Percentiles rank a stretch among this genome's conserved stretches.
Evolutionary conservation across 176 grass and related monocot genomes (phyloP).

Genomic region (Aegilops sharonensis): DNA sequence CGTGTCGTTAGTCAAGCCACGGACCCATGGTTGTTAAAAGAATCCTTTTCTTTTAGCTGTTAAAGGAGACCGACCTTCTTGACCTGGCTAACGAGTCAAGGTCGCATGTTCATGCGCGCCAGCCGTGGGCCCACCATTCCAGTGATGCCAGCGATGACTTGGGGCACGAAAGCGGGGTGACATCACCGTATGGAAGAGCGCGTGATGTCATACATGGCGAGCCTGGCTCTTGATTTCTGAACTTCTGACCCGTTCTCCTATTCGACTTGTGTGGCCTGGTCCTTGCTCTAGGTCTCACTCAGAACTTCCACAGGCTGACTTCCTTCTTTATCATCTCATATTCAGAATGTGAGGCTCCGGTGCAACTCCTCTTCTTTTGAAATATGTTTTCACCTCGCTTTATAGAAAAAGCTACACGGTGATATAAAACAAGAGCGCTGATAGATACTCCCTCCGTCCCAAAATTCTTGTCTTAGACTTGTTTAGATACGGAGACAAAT

Average conservation of each 20-base stretch:
- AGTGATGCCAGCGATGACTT: not conserved
- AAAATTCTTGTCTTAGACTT: too few species aligned
- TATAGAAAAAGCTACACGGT: too few species aligned
- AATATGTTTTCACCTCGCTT: too few species aligned
- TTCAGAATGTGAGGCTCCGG: not conserved
- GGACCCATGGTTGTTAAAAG: not conserved
- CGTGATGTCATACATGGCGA: not conserved
- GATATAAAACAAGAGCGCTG: too few species aligned
- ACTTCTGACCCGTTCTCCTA: not conserved
- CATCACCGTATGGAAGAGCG: not conserved
- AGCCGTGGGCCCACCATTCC: not conserved
- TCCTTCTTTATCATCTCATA: not conserved
- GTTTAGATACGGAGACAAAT: too few species aligned
- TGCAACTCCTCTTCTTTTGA: too few species aligned
- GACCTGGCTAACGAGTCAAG: not conserved
- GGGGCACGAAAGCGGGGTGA: not conserved
- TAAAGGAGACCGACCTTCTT: constrained; percentile 5
- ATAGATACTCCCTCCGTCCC: too few species aligned
- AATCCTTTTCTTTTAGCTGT: not conserved
- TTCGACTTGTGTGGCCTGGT: not conserved
- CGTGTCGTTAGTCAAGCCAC: not conserved
- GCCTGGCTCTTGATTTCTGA: not conserved
- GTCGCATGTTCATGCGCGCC: not conserved
- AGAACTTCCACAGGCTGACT: not conserved
- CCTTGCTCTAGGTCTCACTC: not conserved